Base-by-base conservation (phyloP, 2,329 filamentous ascomycete genomes). In the Paecilomyces variotii region DNA sequence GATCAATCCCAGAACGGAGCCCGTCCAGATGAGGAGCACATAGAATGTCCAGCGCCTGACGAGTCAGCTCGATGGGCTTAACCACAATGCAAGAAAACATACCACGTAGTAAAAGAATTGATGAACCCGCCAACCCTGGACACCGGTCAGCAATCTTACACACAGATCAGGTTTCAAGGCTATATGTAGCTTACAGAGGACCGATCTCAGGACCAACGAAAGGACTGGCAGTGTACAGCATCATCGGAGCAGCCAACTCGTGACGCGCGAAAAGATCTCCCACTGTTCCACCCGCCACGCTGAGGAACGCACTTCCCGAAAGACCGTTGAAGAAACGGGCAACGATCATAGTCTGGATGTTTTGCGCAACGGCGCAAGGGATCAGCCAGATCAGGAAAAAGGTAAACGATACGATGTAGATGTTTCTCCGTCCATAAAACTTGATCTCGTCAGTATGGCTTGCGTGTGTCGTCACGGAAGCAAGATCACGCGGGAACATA, bases 281-380 rank as follows among this genome's bases (percentile, higher is more conserved):
- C 14, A 96, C 89, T 0, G 90, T 96, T 11, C 91, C 90, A 49
- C 91, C 91, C 0, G 90, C 88, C 1, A 96, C 90, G 59, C 78
- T 81, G 52, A 85, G 67, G 61, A 85, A 84, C 1, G 82, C 82
- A 61, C 78, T 80, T 25, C 76, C 76, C 26, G 74, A 68, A 19
- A 78, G 59, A 10, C 76, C 76, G 61, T 72, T 73, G 61, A 97
- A 81, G 71, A 96, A 96, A 4, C 92, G 85, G 14, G 82, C 81
- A 12, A 95, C 77, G 56, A 96, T 76, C 79, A 95, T 85, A 4
- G 90, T 94, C 64, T 85, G 76, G n/a, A 92, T 88, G 68, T 95
- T 95, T 57, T 79, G 78, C n/a, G 89, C 88, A 24, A 92, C 85
- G 0, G 91, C 91, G 63, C 87, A 89, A 0, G 91, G 91, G 55